Evolutionary conservation across 441 rosid species (phyloP), one percentile per base, ranked within the genome.

Genomic region (Omphalea diandra): DNA sequence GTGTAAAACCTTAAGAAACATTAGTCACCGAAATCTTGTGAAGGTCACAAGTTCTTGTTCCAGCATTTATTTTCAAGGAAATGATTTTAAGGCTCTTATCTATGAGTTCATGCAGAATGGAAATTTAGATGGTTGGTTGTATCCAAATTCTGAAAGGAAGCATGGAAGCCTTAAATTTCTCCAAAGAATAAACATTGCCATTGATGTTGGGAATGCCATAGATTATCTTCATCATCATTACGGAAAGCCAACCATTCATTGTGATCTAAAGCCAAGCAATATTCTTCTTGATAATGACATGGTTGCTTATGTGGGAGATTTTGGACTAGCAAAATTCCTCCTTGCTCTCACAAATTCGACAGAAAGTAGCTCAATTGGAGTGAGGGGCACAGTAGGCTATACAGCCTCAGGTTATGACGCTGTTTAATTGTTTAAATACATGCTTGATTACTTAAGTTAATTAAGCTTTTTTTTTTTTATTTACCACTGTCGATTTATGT

Each of bases 31-130:
- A 32, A 67, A 67, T 67, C 49, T 67, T 52, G 31, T 53, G 15
- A 52, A 36, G 44, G 40, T 67, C 33, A 20, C 53, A 54, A 67
- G 47, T 35, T 33, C 60, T 35, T 67, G 70, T 49, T 35, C 70
- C 0, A 67, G 70, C 10, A 50, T 67, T 20, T 24, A 52, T 38
- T 67, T 32, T 22, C 50, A 60, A 50, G 58, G 67, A 22, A 70
- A 70, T 60, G 59, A 60, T 8, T 60, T 70, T 4, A 70, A 70
- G 26, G 67, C 65, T 10, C 57, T 69, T 31, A 11, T 69, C 3
- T 72, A 59, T 18, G 26, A 72, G 36, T 76, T 43, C 35, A 77
- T 77, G 77, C 14, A 71, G 0, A 73, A 73, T n/a, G 73, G 77
- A 38, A 69, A 46, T 43, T 31, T 68, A 22, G 68, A 63, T 3